A percentile compares a stretch with the other conserved stretches of the same genome.
Conservation (phyloP, 1,139 yeast species). For the Candida labiduridarum region DNA sequence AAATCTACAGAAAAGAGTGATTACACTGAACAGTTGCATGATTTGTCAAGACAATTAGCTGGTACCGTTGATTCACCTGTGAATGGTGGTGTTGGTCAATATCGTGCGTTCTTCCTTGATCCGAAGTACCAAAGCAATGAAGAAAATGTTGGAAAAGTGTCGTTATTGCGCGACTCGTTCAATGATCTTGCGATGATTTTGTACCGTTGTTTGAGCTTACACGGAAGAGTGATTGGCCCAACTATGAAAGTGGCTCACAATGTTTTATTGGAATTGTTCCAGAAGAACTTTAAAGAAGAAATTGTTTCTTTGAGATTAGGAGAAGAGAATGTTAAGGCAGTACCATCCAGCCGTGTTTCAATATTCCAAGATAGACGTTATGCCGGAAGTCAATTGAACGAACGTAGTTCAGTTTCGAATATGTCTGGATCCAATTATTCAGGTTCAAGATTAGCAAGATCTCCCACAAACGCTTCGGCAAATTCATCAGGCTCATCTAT, state of each 20-base stretch:
- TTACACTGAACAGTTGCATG: conserved; percentile 55
- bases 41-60: conserved; percentile 73
- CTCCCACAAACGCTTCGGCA: conserved; percentile 35
- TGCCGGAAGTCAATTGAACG: conserved; percentile 2
- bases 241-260: conserved; percentile 65
- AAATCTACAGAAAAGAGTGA: conserved; percentile 58
- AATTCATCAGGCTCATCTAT: conserved; percentile 17
- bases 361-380: conserved; percentile 21
- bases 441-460: conserved; percentile 32
- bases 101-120: conserved; percentile 65
- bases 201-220: conserved; percentile 67
- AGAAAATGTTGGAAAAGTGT: conserved; percentile 48
- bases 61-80: conserved; percentile 94
- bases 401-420: conserved; percentile 1
- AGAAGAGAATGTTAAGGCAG: conserved; percentile 8
- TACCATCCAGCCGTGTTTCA: conserved; percentile 16
- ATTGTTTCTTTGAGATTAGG: conserved; percentile 44
- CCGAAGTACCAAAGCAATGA: conserved; percentile 39
- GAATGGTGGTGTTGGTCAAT: conserved; percentile 89
- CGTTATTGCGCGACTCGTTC: conserved; percentile 61
- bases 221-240: conserved; percentile 65
- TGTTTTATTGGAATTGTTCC: conserved; percentile 63
- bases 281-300: conserved; percentile 70
- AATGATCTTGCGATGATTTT: conserved; percentile 69
- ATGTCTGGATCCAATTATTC: conserved; percentile 10